A percentile compares a stretch with the other conserved stretches of the same genome.
Evolutionary conservation across 305 asterid species (phyloP).

Genomic region (Andrographis paniculata): DNA sequence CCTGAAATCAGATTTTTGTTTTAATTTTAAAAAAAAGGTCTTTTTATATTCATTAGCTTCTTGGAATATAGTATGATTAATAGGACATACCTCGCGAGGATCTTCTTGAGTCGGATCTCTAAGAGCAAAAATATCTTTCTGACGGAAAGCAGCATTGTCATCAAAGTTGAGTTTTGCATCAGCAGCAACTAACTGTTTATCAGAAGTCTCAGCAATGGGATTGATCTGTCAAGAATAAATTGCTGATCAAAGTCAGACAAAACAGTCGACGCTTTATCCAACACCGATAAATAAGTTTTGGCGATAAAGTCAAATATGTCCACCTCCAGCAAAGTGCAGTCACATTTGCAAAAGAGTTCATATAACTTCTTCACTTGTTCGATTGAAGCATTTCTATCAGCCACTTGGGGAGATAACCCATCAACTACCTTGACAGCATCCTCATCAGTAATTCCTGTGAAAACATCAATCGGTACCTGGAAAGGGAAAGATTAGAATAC

Average conservation of each 20-base stretch:
- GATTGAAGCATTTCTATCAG: slow-evolving; percentile 70
- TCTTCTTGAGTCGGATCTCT: slow-evolving; percentile 95
- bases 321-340: slow-evolving; percentile 90
- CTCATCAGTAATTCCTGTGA: slow-evolving; percentile 85
- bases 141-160: slow-evolving; percentile 93
- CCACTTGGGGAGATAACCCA: slow-evolving; percentile 78
- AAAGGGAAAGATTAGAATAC: no score
- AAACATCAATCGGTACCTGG: slow-evolving; percentile 91
- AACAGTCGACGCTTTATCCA: no score
- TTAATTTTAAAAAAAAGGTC: no score
- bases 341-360: slow-evolving; percentile 80
- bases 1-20: no score
- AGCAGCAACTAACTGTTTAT: slow-evolving; percentile 83
- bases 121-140: slow-evolving; percentile 70
- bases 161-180: slow-evolving; percentile 97
- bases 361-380: slow-evolving; percentile 98
- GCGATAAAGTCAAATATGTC: slow-evolving; percentile 20
- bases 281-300: no score
- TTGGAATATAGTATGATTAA: no score
- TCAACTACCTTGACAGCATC: slow-evolving; percentile 98
- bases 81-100: slow-evolving; percentile 99
- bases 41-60: no score
- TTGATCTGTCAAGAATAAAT: neutral
- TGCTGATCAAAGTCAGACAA: slow-evolving; percentile 9
- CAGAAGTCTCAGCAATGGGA: slow-evolving; percentile 82